Evolutionary conservation across 805 yeast species (phyloP).

Genomic region (Priceomyces melissophilus): DNA sequence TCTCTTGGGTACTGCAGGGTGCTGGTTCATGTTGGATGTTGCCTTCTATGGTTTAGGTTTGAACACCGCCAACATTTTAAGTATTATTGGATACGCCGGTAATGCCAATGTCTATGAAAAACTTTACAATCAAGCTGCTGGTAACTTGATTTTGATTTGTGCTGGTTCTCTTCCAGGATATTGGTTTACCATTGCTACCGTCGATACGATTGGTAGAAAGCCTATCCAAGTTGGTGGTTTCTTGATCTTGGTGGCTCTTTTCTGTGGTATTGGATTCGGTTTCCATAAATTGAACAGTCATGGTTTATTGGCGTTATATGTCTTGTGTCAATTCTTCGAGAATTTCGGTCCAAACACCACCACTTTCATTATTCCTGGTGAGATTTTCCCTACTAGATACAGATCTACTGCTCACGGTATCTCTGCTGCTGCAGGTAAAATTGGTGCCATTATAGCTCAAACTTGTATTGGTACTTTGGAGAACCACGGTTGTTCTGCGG

Average conservation of each 20-base stretch:
- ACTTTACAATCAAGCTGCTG: slow-evolving; percentile 78
- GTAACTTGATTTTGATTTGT: slow-evolving; percentile 87
- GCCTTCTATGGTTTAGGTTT: slow-evolving; percentile 88
- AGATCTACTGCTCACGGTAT: slow-evolving; percentile 95
- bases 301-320: slow-evolving; percentile 74
- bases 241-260: slow-evolving; percentile 61
- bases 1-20: slow-evolving; percentile 83
- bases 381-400: slow-evolving; percentile 89
- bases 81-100: slow-evolving; percentile 81
- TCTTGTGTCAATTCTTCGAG: slow-evolving; percentile 81
- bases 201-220: slow-evolving; percentile 82
- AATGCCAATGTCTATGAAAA: slow-evolving; percentile 64
- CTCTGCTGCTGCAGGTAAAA: slow-evolving; percentile 88
- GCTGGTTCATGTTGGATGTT: slow-evolving; percentile 88
- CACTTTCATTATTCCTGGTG: slow-evolving; percentile 89
- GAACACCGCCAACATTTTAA: slow-evolving; percentile 74
- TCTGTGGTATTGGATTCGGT: slow-evolving; percentile 82
- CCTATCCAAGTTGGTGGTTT: slow-evolving; percentile 79
- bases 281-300: slow-evolving; percentile 64
- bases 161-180: slow-evolving; percentile 96
- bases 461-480: slow-evolving; percentile 81
- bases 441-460: slow-evolving; percentile 92
- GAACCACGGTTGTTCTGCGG: slow-evolving; percentile 69
- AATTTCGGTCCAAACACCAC: slow-evolving; percentile 94
- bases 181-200: slow-evolving; percentile 78